Percentiles rank a stretch among this genome's conserved stretches.
These are phyloP conservation scores for Salvia splendens DNA, from an alignment of 257 asterid genomes.

Conservation along the genomic window DNA sequence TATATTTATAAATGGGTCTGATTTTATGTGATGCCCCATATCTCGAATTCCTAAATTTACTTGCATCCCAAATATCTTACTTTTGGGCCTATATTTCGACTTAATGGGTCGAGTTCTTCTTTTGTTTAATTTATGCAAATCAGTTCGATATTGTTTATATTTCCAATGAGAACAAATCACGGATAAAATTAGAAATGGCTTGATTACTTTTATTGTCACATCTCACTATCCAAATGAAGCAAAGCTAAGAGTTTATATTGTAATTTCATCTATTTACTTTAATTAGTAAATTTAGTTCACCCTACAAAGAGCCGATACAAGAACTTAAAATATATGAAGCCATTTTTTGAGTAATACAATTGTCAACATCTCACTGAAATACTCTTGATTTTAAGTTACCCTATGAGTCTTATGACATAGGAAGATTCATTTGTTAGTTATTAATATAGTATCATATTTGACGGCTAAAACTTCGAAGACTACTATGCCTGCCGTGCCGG, in stretches of 20 bases:
- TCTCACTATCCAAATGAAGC: slow-evolving; percentile 23
- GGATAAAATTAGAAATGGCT: too few species aligned
- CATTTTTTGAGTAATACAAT: slow-evolving; percentile 4
- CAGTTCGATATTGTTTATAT: too few species aligned
- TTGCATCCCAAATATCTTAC: background rate
- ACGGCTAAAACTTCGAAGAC: slow-evolving; percentile 11
- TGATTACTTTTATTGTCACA: too few species aligned
- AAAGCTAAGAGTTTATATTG: background rate
- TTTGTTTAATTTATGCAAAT: too few species aligned
- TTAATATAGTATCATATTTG: background rate
- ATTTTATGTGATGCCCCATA: background rate
- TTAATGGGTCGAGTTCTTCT: too few species aligned
- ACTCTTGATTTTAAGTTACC: background rate
- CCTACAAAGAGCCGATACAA: background rate
- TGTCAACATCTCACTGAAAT: slow-evolving; percentile 14
- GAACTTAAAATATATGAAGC: background rate
- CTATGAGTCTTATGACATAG: background rate
- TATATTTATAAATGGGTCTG: background rate
- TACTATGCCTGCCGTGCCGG: slow-evolving; percentile 25
- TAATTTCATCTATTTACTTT: background rate
- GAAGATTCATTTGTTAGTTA: background rate
- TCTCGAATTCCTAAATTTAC: background rate
- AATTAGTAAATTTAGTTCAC: background rate
- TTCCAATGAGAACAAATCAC: too few species aligned
- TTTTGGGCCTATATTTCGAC: too few species aligned